Percentiles rank a stretch among this genome's conserved stretches.
These are phyloP conservation scores for Backusella liffmaniae DNA, from an alignment of 192 early-diverging fungal genomes.

Conservation along the genomic window DNA sequence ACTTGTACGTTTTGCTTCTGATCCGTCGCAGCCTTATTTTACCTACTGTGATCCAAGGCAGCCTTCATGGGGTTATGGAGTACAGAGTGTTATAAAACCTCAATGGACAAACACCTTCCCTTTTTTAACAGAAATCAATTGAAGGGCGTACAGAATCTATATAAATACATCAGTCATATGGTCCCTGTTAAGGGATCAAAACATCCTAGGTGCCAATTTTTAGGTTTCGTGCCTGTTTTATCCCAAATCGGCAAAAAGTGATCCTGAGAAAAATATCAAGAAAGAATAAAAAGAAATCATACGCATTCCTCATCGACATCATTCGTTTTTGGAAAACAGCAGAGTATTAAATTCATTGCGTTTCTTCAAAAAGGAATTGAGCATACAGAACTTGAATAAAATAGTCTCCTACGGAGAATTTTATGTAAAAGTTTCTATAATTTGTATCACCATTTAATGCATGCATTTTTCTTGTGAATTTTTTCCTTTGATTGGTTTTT, in stretches of 20 bases:
- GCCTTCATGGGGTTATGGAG: background rate
- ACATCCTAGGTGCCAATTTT: background rate
- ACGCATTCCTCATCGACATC: no score
- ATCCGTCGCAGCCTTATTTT: background rate
- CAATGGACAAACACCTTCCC: background rate
- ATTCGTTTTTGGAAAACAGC: background rate
- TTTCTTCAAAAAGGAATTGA: background rate
- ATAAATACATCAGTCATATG: background rate
- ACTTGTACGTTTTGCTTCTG: background rate
- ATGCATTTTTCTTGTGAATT: background rate
- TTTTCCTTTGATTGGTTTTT: background rate
- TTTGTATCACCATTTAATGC: background rate
- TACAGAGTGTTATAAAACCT: background rate
- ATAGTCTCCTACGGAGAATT: background rate
- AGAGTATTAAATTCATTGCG: background rate
- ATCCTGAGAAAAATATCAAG: background rate
- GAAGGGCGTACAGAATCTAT: background rate
- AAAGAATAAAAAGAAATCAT: background rate
- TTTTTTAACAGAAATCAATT: background rate
- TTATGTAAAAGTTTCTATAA: background rate
- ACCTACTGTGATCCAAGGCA: background rate
- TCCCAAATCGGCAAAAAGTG: background rate
- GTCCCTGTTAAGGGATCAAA: conserved; percentile 4
- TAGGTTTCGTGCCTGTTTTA: background rate
- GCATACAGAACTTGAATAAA: background rate